Base-by-base conservation (phyloP, 768 basidiomycete genomes). In the Chalciporus sphaerocephalus region DNA sequence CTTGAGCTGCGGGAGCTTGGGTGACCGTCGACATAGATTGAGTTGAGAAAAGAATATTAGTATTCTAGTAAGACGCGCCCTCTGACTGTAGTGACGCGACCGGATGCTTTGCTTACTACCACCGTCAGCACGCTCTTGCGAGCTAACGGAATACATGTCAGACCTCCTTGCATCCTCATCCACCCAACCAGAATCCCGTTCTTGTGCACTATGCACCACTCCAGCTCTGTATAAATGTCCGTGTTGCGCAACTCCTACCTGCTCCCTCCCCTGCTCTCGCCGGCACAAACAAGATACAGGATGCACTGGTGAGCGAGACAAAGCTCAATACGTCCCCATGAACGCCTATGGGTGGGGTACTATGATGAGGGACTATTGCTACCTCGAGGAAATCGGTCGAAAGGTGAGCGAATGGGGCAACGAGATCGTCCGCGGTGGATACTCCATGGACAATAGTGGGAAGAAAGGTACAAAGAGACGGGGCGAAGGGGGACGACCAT, bases 361-460 rank as follows among this genome's bases (percentile, higher is more conserved):
- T 21, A 85, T 95, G 83, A 87, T 92, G 83, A 78, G 84, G 55
- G 93, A 96, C 67, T 96, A 92, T 62, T 73, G 74, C 33, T 93
- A 83, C 61, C 71, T 96, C 53, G 93, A 96, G 67, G 87, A 91
- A 15, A 65, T 92, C 23, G 81, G 87, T 17, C 68, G 92, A 52
- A 82, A 76, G 54, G 82, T 86, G n/a, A 71, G 74, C 17, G 80
- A 78, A 11, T 88, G 85, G 83, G 90, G 85, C 0, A 63, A 69
- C 55, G 79, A 89, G 57, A 86, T 90, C 48, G 74, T 75, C 51
- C 71, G 72, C 41, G 78, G 87, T 46, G 76, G 84, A 33, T 80
- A 79, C 64, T 58, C 40, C 60, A 52, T 54, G 57, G 49, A 58
- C 39, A 58, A 52, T 42, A 40, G 50, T 36, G 40, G 52, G 46